Base-by-base conservation (phyloP, 179 eudicot genomes). In the Beta lomatogona region DNA sequence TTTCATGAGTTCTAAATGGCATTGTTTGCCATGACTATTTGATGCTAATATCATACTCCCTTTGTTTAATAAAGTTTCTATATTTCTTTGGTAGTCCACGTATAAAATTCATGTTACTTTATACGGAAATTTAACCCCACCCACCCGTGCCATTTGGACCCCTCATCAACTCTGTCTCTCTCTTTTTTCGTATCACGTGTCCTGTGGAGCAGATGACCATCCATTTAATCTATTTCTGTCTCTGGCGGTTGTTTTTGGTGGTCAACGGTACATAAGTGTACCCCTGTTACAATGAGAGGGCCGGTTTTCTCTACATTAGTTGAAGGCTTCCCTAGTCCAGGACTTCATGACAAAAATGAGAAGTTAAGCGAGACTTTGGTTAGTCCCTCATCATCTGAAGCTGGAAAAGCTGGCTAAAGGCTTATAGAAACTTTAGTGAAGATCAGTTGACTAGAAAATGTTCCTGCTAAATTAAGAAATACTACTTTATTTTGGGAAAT, bases 361-460 rank as follows among this genome's bases (percentile, higher is more conserved):
- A 15, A 19, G 4, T 52, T 6, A 22, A 72, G 6, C 1, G 2
- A 55, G 64, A 41, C 50, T 16, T 31, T 36, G 7, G 50, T 41
- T 54, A 25, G 13, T 15, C 18, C 67, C 81, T 55, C 28, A 15
- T 77, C 52, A 44, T 70, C 55, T 46, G 59, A 68, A 78, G 64
- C 31, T 67, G 45, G 18, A 69, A 13, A 36, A 41, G 44, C 4
- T 70, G 22, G 50, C 41, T 36, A 36, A 36, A 36, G 41, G 41
- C 13, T 50, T 14, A 15, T 13, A 3, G 13, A 9, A 9, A 54
- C 2, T 21, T n/a, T 1, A 36, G 3, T 77, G 59, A n/a, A 61
- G 16, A 48, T 66, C 9, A 48, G 10, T 41, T 13, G 36, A 44
- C 19, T 59, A 76, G 36, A 18, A 54, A 25, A 2, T 50, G 7